Evolutionary conservation across 768 basidiomycete genomes (phyloP).

Genomic region (Lanmaoa pseudosensibilis): DNA sequence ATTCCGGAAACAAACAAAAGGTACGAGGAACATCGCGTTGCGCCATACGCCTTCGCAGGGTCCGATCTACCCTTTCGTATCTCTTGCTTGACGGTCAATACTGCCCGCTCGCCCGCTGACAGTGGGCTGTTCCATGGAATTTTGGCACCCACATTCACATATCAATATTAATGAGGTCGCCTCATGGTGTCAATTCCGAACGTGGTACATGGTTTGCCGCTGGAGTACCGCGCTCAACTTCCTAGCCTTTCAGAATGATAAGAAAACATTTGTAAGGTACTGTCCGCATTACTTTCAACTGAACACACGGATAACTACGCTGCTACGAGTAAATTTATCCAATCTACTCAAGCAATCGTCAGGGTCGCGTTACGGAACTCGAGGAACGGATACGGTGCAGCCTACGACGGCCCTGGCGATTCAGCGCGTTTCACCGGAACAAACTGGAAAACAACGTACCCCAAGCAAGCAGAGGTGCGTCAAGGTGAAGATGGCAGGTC

Average conservation of each 20-base stretch:
- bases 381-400: slow-evolving; percentile 26
- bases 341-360: slow-evolving; percentile 13
- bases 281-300: neutral
- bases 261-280: neutral
- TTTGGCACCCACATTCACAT: neutral
- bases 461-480: slow-evolving; percentile 33
- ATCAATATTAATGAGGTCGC: neutral
- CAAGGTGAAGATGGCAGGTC: slow-evolving; percentile 31
- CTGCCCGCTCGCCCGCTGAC: slow-evolving; percentile 4
- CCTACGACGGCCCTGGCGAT: slow-evolving; percentile 10
- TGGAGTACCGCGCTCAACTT: neutral
- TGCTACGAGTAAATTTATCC: neutral
- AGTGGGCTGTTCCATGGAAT: neutral
- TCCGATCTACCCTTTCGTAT: neutral
- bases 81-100: neutral
- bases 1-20: neutral
- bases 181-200: too few species aligned
- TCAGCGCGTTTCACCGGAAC: neutral
- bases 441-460: slow-evolving; percentile 9
- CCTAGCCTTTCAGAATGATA: too few species aligned
- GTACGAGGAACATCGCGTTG: neutral
- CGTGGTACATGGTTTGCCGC: too few species aligned
- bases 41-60: neutral
- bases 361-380: slow-evolving; percentile 29
- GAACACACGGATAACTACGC: neutral